These are phyloP conservation scores for Stephania cephalantha DNA, from an alignment of 164 flowering plant genomes.

Conservation along the genomic window DNA sequence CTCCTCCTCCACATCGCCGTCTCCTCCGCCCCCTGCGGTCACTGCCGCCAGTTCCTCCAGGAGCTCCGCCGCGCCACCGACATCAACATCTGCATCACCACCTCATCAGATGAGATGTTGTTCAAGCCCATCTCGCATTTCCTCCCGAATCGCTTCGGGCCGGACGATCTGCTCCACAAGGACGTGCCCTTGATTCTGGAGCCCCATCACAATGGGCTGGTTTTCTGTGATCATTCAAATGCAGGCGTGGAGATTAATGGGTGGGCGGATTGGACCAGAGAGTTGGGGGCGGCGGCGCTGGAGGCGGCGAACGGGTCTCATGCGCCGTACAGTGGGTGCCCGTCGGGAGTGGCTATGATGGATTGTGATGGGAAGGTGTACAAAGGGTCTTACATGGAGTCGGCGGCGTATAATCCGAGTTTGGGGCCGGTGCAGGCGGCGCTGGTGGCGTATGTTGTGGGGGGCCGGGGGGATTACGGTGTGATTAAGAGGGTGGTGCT, in stretches of 20 bases:
- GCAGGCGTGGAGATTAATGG: neutral
- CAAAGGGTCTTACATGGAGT: constrained; percentile 70
- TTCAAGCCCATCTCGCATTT: constrained; percentile 36
- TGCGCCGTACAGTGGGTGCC: constrained; percentile 82
- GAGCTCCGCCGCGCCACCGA: constrained; percentile 55
- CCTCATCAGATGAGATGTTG: neutral
- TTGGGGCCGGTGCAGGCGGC: constrained; percentile 88
- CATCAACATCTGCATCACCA: constrained; percentile 38
- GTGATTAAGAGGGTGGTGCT: constrained; percentile 58
- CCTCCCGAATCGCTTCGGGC: constrained; percentile 68
- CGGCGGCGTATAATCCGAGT: constrained; percentile 94
- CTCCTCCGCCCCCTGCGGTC: constrained; percentile 93
- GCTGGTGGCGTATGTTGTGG: constrained; percentile 59
- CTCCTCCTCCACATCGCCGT: constrained; percentile 52
- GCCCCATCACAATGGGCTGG: constrained; percentile 38
- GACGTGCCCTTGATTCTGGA: constrained; percentile 62
- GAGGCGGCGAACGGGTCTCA: constrained; percentile 75
- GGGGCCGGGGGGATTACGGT: constrained; percentile 54
- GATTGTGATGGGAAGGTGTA: constrained; percentile 54
- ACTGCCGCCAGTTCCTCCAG: constrained; percentile 94
- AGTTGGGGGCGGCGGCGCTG: constrained; percentile 35
- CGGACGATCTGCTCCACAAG: constrained; percentile 48
- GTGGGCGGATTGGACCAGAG: neutral
- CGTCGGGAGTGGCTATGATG: constrained; percentile 78
- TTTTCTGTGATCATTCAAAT: neutral